Percentiles rank a stretch among this genome's conserved stretches.
These are phyloP conservation scores for Clarireedia monteithiana DNA, from an alignment of 2,329 filamentous ascomycete species.

Conservation along the genomic window DNA sequence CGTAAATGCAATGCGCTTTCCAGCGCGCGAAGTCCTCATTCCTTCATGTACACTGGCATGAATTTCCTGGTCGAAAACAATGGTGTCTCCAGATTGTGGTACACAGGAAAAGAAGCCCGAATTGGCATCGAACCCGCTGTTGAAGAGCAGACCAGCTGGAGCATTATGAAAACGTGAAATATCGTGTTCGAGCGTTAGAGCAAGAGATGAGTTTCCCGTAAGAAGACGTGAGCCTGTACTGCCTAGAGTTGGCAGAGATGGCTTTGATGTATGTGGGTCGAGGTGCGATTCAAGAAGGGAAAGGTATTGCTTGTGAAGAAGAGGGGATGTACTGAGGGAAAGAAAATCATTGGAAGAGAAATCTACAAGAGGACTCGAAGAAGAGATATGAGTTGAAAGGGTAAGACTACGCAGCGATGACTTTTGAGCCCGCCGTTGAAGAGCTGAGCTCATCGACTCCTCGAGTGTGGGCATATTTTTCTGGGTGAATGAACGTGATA, in stretches of 20 bases:
- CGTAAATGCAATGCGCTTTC: constrained; percentile 39
- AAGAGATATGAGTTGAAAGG: constrained; percentile 13
- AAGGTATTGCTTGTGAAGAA: constrained; percentile 14
- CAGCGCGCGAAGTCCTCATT: constrained; percentile 31
- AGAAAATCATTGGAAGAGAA: constrained; percentile 27
- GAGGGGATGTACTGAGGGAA: constrained; percentile 17
- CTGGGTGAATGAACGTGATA: background rate
- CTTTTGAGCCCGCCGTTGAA: constrained; percentile 4
- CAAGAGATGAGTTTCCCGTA: constrained; percentile 56
- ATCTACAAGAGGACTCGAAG: constrained; percentile 31
- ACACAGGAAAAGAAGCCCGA: constrained; percentile 41
- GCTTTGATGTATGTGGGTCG: background rate
- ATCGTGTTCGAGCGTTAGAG: constrained; percentile 47
- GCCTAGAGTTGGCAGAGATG: constrained; percentile 10
- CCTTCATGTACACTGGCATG: constrained; percentile 55
- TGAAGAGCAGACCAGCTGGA: constrained; percentile 49
- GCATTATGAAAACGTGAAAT: constrained; percentile 55
- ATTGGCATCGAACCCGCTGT: constrained; percentile 50
- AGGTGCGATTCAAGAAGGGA: constrained; percentile 10
- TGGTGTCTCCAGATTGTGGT: constrained; percentile 43
- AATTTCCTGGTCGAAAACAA: constrained; percentile 58
- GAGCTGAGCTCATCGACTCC: constrained; percentile 1
- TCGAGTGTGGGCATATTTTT: constrained; percentile 5
- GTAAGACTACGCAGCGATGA: constrained; percentile 1
- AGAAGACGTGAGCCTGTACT: constrained; percentile 51